phyloP scores from a whole-genome alignment of 208 protist genomes.

The Acanthamoeba healyi region DNA sequence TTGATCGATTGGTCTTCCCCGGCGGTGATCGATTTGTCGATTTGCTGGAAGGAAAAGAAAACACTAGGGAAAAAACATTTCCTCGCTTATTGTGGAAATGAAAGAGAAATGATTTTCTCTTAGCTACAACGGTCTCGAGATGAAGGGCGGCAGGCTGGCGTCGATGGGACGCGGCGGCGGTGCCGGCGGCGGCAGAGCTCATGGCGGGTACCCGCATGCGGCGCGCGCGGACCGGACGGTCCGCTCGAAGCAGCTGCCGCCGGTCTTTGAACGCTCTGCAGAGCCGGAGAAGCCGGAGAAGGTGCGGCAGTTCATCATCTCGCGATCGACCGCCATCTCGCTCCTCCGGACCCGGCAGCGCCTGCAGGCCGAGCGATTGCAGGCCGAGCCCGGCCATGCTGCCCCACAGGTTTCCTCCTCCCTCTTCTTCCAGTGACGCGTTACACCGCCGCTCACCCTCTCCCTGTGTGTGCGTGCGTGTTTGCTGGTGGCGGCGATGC shows the following conservation, averaged over 20 bases:
- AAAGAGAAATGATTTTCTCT: background rate
- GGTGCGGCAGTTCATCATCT: constrained; percentile 10
- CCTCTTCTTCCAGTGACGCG: background rate
- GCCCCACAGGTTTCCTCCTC: background rate
- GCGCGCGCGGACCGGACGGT: no score
- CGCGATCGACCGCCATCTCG: constrained; percentile 4
- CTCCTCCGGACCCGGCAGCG: background rate
- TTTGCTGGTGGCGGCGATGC: background rate
- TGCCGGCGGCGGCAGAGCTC: background rate
- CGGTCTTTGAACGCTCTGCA: no score
- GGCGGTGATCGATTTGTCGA: background rate
- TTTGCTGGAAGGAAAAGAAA: background rate
- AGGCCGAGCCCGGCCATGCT: background rate
- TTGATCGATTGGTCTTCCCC: no score
- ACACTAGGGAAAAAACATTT: no score
- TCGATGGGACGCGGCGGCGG: background rate
- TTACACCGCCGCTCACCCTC: background rate
- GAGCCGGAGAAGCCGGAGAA: background rate
- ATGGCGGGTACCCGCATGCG: no score
- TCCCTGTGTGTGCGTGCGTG: background rate
- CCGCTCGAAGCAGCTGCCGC: no score
- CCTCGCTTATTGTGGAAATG: no score
- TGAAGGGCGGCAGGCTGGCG: background rate
- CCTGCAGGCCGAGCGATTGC: background rate
- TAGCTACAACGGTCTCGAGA: background rate